Evolutionary conservation across 2,329 filamentous ascomycete species (phyloP).

Genomic region (Phyllosticta citriasiana): DNA sequence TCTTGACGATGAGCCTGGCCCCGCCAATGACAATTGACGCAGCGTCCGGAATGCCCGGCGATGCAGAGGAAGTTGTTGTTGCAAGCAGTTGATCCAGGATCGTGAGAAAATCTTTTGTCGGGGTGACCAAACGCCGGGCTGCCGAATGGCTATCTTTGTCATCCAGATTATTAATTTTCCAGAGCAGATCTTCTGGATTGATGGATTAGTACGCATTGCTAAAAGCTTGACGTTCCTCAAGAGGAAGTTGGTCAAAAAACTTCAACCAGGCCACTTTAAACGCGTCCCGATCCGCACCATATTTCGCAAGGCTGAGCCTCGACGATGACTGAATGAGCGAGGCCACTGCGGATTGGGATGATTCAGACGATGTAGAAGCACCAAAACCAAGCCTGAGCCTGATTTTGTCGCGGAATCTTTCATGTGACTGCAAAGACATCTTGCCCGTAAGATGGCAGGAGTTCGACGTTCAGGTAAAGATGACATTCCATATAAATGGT

Average conservation of each 20-base stretch:
- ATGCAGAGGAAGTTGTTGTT: neutral
- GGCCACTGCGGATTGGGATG: neutral
- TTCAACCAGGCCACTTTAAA: neutral
- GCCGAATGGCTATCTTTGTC: neutral
- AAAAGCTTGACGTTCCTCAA: neutral
- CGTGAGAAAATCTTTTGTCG: neutral
- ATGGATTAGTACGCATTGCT: neutral
- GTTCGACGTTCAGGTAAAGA: no score
- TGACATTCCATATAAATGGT: no score
- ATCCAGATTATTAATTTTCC: neutral
- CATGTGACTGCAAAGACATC: neutral
- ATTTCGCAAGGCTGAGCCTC: neutral
- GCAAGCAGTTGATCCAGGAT: neutral
- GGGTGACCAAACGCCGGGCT: neutral
- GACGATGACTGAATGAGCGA: neutral
- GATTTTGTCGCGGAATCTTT: neutral
- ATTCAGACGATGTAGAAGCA: neutral
- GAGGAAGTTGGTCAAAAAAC: neutral
- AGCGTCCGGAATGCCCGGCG: neutral
- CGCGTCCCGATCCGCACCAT: neutral
- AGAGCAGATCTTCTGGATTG: neutral
- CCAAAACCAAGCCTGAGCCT: neutral
- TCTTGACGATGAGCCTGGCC: neutral
- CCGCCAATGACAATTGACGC: neutral
- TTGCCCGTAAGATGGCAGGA: neutral